Evolutionary conservation across 768 basidiomycete species (phyloP), one percentile per base, ranked within the genome.

Genomic region (Lactarius sanguifluus): DNA sequence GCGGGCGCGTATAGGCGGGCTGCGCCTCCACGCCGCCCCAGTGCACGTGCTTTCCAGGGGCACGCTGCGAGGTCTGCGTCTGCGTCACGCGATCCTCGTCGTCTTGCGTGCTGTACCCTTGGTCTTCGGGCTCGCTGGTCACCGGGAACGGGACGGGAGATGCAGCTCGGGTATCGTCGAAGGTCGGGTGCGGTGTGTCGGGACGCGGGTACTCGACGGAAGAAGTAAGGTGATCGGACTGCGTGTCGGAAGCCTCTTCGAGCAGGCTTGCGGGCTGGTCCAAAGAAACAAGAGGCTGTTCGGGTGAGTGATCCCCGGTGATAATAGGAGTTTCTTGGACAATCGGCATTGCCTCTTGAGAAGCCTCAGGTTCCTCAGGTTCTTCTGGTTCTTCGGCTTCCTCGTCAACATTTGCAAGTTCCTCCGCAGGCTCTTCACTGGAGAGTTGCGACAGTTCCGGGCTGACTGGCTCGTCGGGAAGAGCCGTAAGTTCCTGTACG

Each of bases 31-130:
- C 62, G 34, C 58, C 52, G 50, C 66, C 66, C 66, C 66, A 67
- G 62, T 67, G 66, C 41, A 67, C 66, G 58, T 32, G 66, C 43
- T 67, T 67, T 1, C 62, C 66, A 12, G 52, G 16, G 34, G 52
- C 40, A 18, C 62, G 66, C 1, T 45, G 28, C 20, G 40, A 38
- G 58, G 34, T 25, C 28, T 38, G 36, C 36, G 36, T 38, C 28
- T 67, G 62, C 3, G 61, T 13, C 18, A 41, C 25, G 43, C 65
- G 61, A 23, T 69, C 69, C 23, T 69, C 69, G 47, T 67, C 66
- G 20, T 69, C 69, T 60, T 69, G 69, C 5, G 69, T 69, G 16
- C 69, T 62, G 30, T 69, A 69, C 1, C 69, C 69, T 41, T 68
- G 69, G 59, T 69, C 69, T 36, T 69, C 69, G 45, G 34, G 62